Evolutionary conservation across 164 flowering plant genomes (phyloP).

Genomic region (Taxillus chinensis): DNA sequence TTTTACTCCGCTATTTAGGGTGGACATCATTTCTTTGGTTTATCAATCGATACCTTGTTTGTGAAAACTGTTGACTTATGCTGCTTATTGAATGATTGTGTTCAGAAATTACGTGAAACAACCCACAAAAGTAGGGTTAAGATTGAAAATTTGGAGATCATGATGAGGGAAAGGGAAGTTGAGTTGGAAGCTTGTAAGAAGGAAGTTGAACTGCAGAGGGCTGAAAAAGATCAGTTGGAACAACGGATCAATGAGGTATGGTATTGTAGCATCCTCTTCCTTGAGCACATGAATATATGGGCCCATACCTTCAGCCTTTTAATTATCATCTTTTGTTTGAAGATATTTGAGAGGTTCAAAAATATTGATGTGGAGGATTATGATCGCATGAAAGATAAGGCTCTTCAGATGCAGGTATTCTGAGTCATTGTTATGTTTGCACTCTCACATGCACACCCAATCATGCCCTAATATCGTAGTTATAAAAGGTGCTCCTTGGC

Average conservation of each 20-base stretch:
- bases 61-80: not conserved
- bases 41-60: not conserved
- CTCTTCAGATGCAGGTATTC: slow-evolving; percentile 46
- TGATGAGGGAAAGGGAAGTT: slow-evolving; percentile 39
- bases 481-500: too few relatives aligned
- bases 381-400: slow-evolving; percentile 46
- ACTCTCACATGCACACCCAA: too few relatives aligned
- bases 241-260: slow-evolving; percentile 56
- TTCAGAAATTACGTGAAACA: slow-evolving; percentile 69
- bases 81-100: not conserved
- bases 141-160: slow-evolving; percentile 29
- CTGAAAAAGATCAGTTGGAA: slow-evolving; percentile 41
- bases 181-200: slow-evolving; percentile 48
- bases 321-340: slow-evolving; percentile 8
- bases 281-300: not conserved
- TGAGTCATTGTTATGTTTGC: not conserved
- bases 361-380: slow-evolving; percentile 57
- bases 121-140: slow-evolving; percentile 37
- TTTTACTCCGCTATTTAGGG: not conserved
- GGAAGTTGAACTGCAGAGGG: slow-evolving; percentile 42
- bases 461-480: too few relatives aligned
- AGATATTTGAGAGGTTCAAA: slow-evolving; percentile 52
- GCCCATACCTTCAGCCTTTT: not conserved
- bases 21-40: not conserved
- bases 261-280: not conserved